Evolutionary conservation across 2,329 filamentous ascomycete species (phyloP), one percentile per base, ranked within the genome.

Genomic region (Sporothrix pallida): DNA sequence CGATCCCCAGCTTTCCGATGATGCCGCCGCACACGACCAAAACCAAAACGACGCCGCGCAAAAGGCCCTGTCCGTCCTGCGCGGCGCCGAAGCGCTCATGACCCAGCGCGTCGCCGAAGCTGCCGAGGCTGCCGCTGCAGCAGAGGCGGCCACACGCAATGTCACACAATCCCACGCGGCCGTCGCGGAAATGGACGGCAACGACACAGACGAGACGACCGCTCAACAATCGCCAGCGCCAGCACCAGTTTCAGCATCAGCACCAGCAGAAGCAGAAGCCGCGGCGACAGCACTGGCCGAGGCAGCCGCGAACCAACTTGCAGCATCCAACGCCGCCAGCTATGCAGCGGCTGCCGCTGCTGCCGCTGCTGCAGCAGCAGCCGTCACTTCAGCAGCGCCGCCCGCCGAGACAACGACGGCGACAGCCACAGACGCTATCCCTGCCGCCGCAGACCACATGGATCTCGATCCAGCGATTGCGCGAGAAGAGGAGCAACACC

Each of bases 11-110:
- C 50, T 37, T 37, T 37, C 65, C 15, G 46, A 12, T 44, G n/a
- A 46, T 23, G 13, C 50, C 15, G 7, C 15, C 15, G 7, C 15
- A 20, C 13, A 60, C 52, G 37, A 26, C 9, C n/a, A 44, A 3
- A 42, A 26, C 9, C n/a, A 44, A 3, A 42, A 50, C 56, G 88
- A 88, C 72, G 85, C 87, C 23, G 83, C 83, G n/a, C 87, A 88
- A 71, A 85, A 82, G 74, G 86, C 84, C 46, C 81, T 90, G 13
- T 77, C 76, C 0, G 74, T 75, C 3, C 74, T 76, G 10, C 75
- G 76, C 31, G 75, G 73, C 13, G 74, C 75, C 23, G 74, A 77
- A 42, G 75, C 72, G 1, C 50, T 75, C 10, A 73, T 75, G 73
- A 69, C 74, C 37, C 74, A 74, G 46, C 74, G 70, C 10, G 71